Percentiles rank a stretch among this genome's conserved stretches.
These are phyloP conservation scores for Microcos paniculata DNA, from an alignment of 345 rosid species.

Conservation along the genomic window DNA sequence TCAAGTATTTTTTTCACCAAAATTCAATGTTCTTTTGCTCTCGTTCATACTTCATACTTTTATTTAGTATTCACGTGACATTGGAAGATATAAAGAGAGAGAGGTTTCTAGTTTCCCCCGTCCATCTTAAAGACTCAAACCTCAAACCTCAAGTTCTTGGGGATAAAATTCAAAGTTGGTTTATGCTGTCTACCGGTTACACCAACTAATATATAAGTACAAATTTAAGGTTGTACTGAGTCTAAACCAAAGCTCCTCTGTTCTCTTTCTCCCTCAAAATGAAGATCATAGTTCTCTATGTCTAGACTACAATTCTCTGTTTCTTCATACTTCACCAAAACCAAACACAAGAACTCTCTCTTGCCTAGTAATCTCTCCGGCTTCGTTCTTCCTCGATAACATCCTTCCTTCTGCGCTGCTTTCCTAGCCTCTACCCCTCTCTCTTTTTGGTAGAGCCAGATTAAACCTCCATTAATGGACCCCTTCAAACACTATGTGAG, in stretches of 20 bases:
- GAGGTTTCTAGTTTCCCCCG: neutral
- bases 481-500: conserved; percentile 32
- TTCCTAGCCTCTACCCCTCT: neutral
- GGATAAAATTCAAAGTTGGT: neutral
- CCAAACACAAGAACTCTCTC: neutral
- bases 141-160: neutral
- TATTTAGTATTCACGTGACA: neutral
- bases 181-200: neutral
- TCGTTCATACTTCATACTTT: too few relatives aligned
- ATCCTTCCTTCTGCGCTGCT: neutral
- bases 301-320: neutral
- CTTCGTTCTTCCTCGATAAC: neutral
- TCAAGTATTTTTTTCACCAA: neutral
- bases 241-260: neutral
- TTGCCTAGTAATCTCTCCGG: neutral
- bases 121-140: neutral
- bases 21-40: neutral
- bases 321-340: neutral
- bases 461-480: conserved; percentile 24
- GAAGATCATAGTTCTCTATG: neutral
- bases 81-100: neutral
- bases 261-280: neutral
- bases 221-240: conserved; percentile 16
- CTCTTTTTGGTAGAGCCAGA: neutral
- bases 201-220: neutral